phyloP scores from a whole-genome alignment of 495 filamentous ascomycete genomes.

The Annulohypoxylon maeteangense region DNA sequence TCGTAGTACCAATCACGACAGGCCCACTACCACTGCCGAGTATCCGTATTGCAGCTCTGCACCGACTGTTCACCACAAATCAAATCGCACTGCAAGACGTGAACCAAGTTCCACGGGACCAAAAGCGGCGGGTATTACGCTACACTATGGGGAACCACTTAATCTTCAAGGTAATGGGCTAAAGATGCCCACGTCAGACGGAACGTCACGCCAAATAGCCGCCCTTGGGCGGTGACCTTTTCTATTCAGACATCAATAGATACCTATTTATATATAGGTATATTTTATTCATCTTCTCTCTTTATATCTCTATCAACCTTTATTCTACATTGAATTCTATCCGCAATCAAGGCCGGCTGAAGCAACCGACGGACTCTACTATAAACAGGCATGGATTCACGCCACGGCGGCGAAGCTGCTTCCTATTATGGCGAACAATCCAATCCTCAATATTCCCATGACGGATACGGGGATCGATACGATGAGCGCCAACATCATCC shows the following conservation, averaged over 20 bases:
- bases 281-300: background rate
- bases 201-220: conserved; percentile 10
- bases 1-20: background rate
- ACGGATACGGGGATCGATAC: conserved; percentile 9
- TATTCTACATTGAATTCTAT: background rate
- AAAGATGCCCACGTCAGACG: conserved; percentile 30
- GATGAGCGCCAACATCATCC: conserved; percentile 1
- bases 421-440: conserved; percentile 26
- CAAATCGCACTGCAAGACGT: conserved; percentile 3
- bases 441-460: conserved; percentile 16
- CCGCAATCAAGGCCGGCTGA: background rate
- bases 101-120: conserved; percentile 17
- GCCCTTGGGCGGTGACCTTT: background rate
- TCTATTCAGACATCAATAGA: background rate
- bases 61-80: conserved; percentile 15
- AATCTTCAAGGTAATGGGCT: conserved; percentile 9
- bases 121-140: background rate
- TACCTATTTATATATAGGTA: conserved; percentile 6
- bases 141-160: conserved; percentile 6
- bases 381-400: conserved; percentile 25
- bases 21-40: background rate
- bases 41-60: conserved; percentile 11
- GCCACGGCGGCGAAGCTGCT: conserved; percentile 26
- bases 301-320: background rate
- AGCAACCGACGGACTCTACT: background rate